Base-by-base conservation (phyloP, 768 basidiomycete genomes). In the Baorangia bicolor region DNA sequence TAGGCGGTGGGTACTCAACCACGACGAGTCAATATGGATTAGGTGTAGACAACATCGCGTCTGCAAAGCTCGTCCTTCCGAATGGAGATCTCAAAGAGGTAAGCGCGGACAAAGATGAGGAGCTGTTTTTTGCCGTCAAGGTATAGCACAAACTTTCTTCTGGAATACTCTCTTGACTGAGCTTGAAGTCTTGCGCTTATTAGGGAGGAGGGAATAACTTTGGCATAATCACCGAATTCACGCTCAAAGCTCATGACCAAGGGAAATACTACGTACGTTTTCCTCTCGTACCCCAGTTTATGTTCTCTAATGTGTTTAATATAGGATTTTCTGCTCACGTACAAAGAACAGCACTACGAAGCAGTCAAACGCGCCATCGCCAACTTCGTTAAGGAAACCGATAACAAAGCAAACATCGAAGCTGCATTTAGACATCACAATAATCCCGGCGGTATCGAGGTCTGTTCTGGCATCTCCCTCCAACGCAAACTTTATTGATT, bases 1-100 rank as follows among this genome's bases (percentile, higher is more conserved):
- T 75, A 6, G 74, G 73, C 13, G 71, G 71, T 16, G 74, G 74
- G 4, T 75, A 68, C 59, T 70, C 73, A 0, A 58, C 64, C 55
- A 68, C 67, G 47, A 72, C 68, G 5, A 76, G 69, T 45, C 66
- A 72, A 44, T 64, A 64, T 53, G 72, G 74, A 6, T 55, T 75
- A 11, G 64, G 64, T 11, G 60, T 75, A 30, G 74, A 75, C 58
- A 75, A 71, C 50, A 42, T 75, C 16, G 54, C 53, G 14, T 58
- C 45, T 37, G 64, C 61, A 25, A 55, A 68, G 42, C 53, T 74
- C n/a, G 69, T 73, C 21, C 43, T 68, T 4, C 72, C 72, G 16
- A 66, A 64, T 44, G 74, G 74, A 2, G 55, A 57, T 0, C 49
- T 64, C 9, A 37, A 27, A 18, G 50, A 20, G 33, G 60, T 43